These are phyloP conservation scores for Arctium lappa DNA, from an alignment of 129 eudicot species.

Conservation along the genomic window DNA sequence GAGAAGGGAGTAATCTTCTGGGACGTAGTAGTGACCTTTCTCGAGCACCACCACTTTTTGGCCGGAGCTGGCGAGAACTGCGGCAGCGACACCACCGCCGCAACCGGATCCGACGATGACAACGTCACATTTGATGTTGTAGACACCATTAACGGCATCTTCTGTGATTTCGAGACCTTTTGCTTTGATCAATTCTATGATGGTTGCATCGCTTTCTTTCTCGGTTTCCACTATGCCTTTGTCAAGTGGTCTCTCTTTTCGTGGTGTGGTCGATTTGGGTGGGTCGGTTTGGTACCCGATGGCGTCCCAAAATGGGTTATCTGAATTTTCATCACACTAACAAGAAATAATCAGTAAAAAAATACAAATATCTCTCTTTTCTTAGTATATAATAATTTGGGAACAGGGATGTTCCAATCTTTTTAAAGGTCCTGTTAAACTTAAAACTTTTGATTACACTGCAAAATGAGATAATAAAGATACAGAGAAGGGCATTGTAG, in stretches of 20 bases:
- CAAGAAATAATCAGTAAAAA: constrained; percentile 6
- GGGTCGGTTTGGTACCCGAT: constrained; percentile 64
- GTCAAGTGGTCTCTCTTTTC: constrained; percentile 66
- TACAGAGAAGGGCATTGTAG: too few species aligned
- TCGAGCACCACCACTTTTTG: constrained; percentile 79
- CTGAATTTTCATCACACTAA: constrained; percentile 69
- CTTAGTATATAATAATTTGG: too few species aligned
- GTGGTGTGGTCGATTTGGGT: not conserved
- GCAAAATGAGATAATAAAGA: too few species aligned
- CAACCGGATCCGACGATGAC: constrained; percentile 91
- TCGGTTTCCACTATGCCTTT: constrained; percentile 66
- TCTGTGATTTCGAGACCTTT: constrained; percentile 61
- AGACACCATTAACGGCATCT: constrained; percentile 22
- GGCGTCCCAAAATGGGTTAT: constrained; percentile 79
- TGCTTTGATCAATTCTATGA: constrained; percentile 41
- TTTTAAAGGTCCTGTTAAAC: too few species aligned
- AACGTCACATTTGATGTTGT: constrained; percentile 72
- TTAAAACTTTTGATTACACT: too few species aligned
- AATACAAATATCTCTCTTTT: not conserved
- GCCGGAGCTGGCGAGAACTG: constrained; percentile 68
- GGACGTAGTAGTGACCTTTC: constrained; percentile 72
- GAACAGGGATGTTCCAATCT: too few species aligned
- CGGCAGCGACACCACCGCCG: constrained; percentile 97
- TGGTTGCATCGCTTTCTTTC: constrained; percentile 38
- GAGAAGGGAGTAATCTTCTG: constrained; percentile 67